These are phyloP conservation scores for Saturnispora dispora DNA, from an alignment of 805 yeast genomes.

Conservation along the genomic window DNA sequence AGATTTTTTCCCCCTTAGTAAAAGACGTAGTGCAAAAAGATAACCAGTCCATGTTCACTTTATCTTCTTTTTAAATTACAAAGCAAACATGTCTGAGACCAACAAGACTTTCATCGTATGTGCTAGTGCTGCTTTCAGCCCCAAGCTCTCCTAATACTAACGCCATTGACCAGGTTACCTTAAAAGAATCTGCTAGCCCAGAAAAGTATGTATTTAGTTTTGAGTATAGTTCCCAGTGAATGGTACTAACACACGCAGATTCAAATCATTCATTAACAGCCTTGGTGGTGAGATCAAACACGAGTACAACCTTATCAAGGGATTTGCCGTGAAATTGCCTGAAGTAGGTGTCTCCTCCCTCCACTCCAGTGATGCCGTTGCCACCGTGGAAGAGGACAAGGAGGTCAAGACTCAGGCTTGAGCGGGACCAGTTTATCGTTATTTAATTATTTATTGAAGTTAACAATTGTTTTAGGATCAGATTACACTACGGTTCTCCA, in stretches of 20 bases:
- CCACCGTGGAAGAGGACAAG: conserved; percentile 56
- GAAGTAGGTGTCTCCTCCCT: conserved; percentile 39
- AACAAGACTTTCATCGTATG: conserved; percentile 6
- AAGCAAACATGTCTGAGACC: conserved; percentile 3
- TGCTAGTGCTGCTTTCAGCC: not conserved
- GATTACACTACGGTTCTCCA: not conserved
- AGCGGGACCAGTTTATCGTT: not conserved
- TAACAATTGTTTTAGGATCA: not conserved
- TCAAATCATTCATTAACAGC: conserved; percentile 41
- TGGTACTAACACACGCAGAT: conserved; percentile 13
- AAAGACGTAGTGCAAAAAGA: not conserved
- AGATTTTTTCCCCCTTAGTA: not conserved
- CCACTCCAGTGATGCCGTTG: conserved; percentile 41
- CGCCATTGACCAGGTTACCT: conserved; percentile 1
- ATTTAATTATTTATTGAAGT: not conserved
- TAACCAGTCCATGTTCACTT: not conserved
- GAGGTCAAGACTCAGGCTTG: conserved; percentile 40
- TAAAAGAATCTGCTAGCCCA: conserved; percentile 4
- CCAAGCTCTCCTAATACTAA: no score
- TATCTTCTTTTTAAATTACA: not conserved
- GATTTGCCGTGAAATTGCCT: conserved; percentile 54
- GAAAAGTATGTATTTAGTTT: conserved; percentile 2
- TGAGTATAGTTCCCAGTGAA: not conserved
- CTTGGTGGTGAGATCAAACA: conserved; percentile 54
- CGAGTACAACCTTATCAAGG: conserved; percentile 58